Conservation (phyloP, 805 yeast genomes). For the Candida nemodendra region DNA sequence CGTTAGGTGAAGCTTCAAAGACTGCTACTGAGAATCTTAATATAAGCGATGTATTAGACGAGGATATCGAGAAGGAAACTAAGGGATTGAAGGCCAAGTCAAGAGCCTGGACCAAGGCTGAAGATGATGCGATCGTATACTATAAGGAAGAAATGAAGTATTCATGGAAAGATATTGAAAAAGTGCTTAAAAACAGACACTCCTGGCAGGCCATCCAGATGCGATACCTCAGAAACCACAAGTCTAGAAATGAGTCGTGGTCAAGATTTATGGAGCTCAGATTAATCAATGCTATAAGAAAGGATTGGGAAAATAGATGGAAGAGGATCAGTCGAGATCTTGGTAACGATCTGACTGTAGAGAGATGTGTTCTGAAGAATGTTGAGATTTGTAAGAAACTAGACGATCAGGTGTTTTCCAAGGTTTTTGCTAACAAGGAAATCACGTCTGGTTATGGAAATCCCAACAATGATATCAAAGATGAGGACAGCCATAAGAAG, state of each 20-base stretch:
- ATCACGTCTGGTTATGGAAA: constrained; percentile 25
- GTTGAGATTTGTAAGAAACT: constrained; percentile 33
- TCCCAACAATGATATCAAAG: constrained; percentile 29
- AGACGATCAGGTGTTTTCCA: constrained; percentile 25
- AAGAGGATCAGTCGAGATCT: constrained; percentile 35
- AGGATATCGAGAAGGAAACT: constrained; percentile 3
- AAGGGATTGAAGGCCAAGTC: constrained; percentile 11
- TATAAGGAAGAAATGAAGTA: constrained; percentile 37
- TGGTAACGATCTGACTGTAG: constrained; percentile 29
- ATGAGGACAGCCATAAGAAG: constrained; percentile 33
- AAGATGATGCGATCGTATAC: constrained; percentile 36
- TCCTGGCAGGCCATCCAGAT: constrained; percentile 49
- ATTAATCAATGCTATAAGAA: constrained; percentile 31
- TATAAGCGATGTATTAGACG: constrained; percentile 3
- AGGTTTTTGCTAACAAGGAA: constrained; percentile 30
- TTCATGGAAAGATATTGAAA: constrained; percentile 40
- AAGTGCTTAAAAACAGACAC: constrained; percentile 31
- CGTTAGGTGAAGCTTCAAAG: constrained; percentile 1
- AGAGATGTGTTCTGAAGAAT: constrained; percentile 32
- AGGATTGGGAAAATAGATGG: constrained; percentile 44
- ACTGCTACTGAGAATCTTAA: constrained; percentile 4
- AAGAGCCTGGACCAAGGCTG: constrained; percentile 35
- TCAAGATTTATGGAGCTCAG: constrained; percentile 34
- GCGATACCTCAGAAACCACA: constrained; percentile 42
- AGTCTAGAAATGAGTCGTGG: constrained; percentile 36